Base-by-base conservation (phyloP, 1,139 yeast genomes). In the Hyphopichia khmerensis region DNA sequence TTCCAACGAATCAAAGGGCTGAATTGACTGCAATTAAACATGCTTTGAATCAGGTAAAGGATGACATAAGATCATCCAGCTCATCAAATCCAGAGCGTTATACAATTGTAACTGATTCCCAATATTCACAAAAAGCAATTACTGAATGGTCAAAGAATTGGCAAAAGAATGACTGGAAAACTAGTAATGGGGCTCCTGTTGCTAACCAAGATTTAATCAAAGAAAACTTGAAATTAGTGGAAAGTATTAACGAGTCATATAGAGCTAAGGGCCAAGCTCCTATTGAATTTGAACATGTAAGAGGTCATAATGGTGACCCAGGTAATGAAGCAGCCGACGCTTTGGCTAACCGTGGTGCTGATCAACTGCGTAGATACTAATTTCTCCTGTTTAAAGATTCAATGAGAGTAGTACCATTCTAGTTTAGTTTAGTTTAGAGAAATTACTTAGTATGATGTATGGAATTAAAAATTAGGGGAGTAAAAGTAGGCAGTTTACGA, bases 321-420 rank as follows among this genome's bases (percentile, higher is more conserved):
- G 96, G 96, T 1, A 90, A 90, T 56, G 90, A 84, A 48, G 68
- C 59, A 55, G 97, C 97, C 0, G 96, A 91, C 58, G 52, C 58
- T 36, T 66, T 90, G 41, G 97, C 97, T 3, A 83, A 78, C 45
- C 43, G 52, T 24, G 95, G 88, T n/a, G 83, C 84, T 9, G 72
- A 69, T 42, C 48, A 48, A 29, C 55, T 55, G 59, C 33, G 16
- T 14, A n/a, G n/a, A n/a, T n/a, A n/a, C n/a, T n/a, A n/a, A n/a
- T n/a, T n/a, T n/a, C n/a, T n/a, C n/a, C n/a, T n/a, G n/a, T n/a
- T n/a, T n/a, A n/a, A n/a, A n/a, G n/a, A n/a, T n/a, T n/a, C n/a
- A n/a, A n/a, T n/a, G n/a, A n/a, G n/a, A n/a, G n/a, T n/a, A n/a
- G n/a, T n/a, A n/a, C n/a, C n/a, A n/a, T n/a, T n/a, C n/a, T n/a